Evolutionary conservation across 768 basidiomycete genomes (phyloP), one percentile per base, ranked within the genome.

Genomic region (Tricholoma sp.): DNA sequence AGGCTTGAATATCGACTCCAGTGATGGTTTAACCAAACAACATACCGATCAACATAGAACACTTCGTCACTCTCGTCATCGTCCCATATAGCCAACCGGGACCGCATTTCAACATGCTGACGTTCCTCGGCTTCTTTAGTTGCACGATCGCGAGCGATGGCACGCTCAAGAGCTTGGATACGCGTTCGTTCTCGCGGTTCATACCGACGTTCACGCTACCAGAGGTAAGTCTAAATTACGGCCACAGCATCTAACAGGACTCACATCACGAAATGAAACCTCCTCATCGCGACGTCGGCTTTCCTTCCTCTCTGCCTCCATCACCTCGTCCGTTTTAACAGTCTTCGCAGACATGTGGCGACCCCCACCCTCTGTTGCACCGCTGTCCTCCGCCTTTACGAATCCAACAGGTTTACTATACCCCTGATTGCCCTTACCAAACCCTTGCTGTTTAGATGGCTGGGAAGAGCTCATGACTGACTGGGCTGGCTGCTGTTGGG

Each of bases 31-130:
- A 11, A 39, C 8, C 0, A 54, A 16, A n/a, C 0, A 14, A 21
- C 86, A 50, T 61, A 92, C 91, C 94, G 83, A 68, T 98, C 97
- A 46, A 89, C 80, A 66, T 95, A 96, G 74, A 95, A 99, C 29
- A 85, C 67, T 64, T 99, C 97, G 61, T 95, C 88, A 55, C 94
- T 95, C 64, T 91, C 87, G 57, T 96, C 95, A 58, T 92, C 90
- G 65, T 96, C 92, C 85, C 93, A 94, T 5, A 95, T 79, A 62
- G 95, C 92, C 55, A 94, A 81, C 1, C 86, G 81, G 6, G 85
- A 81, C 27, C 86, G 83, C 80, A 91, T 89, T 66, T 96, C 91
- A 12, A 85, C 68, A 6, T 84, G 80, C 62, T 94, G 91, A 7
- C 86, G 83, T 24, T 90, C 88, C 68, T 94, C 89, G 10, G 85